Evolutionary conservation across 192 early-diverging fungal genomes (phyloP).

Genomic region (Diversispora epigaea): DNA sequence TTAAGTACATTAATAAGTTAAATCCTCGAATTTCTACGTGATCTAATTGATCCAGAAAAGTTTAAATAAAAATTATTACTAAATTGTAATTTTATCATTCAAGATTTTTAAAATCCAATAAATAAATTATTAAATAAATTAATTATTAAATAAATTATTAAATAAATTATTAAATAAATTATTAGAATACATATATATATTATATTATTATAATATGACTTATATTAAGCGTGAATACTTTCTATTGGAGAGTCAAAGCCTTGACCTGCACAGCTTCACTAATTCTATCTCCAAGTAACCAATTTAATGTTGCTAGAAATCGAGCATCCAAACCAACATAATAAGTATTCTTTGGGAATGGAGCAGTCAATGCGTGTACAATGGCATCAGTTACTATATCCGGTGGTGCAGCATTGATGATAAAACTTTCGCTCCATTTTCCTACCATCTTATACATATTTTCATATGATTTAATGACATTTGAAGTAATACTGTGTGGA

Average conservation of each 20-base stretch:
- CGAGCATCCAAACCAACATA: conserved; percentile 31
- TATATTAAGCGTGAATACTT: too few species aligned
- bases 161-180: too few species aligned
- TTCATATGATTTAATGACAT: conserved; percentile 10
- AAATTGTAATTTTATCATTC: too few species aligned
- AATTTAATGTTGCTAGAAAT: conserved; percentile 3
- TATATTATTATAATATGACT: too few species aligned
- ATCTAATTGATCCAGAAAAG: too few species aligned
- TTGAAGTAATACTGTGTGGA: conserved; percentile 2
- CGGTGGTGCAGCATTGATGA: not conserved
- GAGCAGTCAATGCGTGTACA: conserved; percentile 23
- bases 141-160: too few species aligned
- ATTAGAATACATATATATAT: too few species aligned
- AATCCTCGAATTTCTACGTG: too few species aligned
- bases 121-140: too few species aligned
- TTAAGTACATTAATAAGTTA: too few species aligned
- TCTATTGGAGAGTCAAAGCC: not conserved
- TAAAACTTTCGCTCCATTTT: not conserved
- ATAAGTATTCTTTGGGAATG: conserved; percentile 30
- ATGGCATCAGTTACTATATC: conserved; percentile 25
- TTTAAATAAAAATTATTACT: too few species aligned
- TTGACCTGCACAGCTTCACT: conserved; percentile 20
- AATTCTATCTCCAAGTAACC: conserved; percentile 26
- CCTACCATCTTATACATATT: not conserved
- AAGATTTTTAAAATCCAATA: too few species aligned